Conservation (phyloP, 768 basidiomycete genomes). For the Holtermanniella nyarrowii region DNA sequence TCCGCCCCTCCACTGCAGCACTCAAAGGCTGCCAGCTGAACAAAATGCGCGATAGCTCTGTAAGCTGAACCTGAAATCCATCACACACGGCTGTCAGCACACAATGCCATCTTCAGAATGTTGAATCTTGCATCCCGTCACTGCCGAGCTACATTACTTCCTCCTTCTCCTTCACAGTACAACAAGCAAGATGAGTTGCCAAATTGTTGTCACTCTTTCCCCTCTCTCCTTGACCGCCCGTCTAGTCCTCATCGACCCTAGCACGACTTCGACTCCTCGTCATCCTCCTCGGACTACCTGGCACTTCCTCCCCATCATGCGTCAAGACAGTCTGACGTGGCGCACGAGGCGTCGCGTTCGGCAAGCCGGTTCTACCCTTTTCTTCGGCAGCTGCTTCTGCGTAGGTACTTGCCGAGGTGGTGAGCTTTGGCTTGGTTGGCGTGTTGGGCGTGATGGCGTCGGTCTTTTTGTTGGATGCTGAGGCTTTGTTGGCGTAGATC, state of each 20-base stretch:
- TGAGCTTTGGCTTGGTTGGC: neutral
- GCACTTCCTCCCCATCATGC: slow-evolving; percentile 1
- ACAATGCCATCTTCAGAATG: too few species aligned
- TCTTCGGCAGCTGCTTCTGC: slow-evolving; percentile 17
- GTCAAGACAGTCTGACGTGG: slow-evolving; percentile 4
- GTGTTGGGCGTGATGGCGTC: slow-evolving; percentile 5
- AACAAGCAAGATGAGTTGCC: neutral
- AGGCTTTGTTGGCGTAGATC: slow-evolving; percentile 39
- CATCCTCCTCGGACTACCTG: slow-evolving; percentile 20
- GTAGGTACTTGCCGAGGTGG: slow-evolving; percentile 14
- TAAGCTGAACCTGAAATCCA: too few species aligned
- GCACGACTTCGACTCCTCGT: slow-evolving; percentile 36
- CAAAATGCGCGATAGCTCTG: too few species aligned
- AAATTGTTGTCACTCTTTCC: neutral
- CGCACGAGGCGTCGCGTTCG: slow-evolving; percentile 1
- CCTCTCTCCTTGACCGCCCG: neutral
- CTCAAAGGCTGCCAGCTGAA: too few species aligned
- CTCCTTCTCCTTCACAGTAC: neutral
- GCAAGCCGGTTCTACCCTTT: slow-evolving; percentile 8
- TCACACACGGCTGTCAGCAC: too few species aligned
- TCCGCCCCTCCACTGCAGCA: too few species aligned
- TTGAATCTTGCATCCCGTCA: neutral
- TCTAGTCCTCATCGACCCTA: slow-evolving; percentile 30
- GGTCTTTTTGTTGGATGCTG: slow-evolving; percentile 12
- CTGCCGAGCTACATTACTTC: neutral